phyloP scores from a whole-genome alignment of 345 rosid species.

The Sapria himalayana region DNA sequence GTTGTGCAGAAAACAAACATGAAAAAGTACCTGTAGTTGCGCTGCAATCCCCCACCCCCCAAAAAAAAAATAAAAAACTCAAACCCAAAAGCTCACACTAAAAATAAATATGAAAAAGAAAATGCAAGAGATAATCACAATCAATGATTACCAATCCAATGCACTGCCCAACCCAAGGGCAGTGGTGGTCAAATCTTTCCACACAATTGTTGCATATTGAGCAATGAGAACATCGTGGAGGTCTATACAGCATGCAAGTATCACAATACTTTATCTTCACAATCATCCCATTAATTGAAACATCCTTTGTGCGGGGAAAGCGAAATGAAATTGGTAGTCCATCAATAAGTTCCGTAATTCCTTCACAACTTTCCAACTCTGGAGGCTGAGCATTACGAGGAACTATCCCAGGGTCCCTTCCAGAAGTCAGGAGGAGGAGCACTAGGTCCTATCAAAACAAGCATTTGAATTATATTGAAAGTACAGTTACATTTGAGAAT shows the following conservation, averaged over 20 bases:
- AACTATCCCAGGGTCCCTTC: conserved; percentile 89
- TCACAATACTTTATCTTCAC: conserved; percentile 83
- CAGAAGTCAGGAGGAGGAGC: conserved; percentile 64
- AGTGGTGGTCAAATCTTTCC: conserved; percentile 90
- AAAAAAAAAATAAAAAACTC: conserved; percentile 9
- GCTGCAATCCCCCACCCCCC: no score
- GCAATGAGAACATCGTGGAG: conserved; percentile 98
- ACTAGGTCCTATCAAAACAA: conserved; percentile 38
- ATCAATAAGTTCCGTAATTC: conserved; percentile 16
- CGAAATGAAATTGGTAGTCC: conserved; percentile 36
- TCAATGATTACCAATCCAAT: conserved; percentile 61
- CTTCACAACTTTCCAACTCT: conserved; percentile 33
- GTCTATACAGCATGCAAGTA: conserved; percentile 84
- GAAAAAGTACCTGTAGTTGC: conserved; percentile 93
- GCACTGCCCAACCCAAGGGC: conserved; percentile 99
- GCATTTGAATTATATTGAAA: conserved; percentile 8
- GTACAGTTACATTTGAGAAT: not conserved
- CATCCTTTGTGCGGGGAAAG: conserved; percentile 45
- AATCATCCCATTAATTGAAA: conserved; percentile 42
- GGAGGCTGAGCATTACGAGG: conserved; percentile 66
- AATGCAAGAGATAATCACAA: conserved; percentile 1
- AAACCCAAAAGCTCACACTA: not conserved
- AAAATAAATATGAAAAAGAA: conserved; percentile 2
- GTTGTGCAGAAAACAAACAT: conserved; percentile 56
- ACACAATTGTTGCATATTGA: conserved; percentile 93